A percentile compares a stretch with the other conserved stretches of the same genome.
phyloP scores from a whole-genome alignment of 179 eudicot genomes.

The Silene vulgaris region DNA sequence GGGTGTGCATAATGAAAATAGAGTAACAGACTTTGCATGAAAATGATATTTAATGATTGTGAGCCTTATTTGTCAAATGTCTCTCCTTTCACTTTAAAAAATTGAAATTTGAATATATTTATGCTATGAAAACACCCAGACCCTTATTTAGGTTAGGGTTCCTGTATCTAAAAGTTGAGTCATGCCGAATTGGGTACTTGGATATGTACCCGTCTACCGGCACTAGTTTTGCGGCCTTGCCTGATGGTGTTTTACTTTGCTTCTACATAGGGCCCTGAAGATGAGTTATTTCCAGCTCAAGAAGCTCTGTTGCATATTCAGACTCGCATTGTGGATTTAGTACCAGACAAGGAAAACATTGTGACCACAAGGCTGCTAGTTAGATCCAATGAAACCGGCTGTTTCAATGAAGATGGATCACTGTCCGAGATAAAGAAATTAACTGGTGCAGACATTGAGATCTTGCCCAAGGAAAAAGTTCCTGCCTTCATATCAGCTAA shows the following conservation, averaged over 20 bases:
- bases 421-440: constrained; percentile 58
- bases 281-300: constrained; percentile 97
- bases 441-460: constrained; percentile 70
- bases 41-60: too few relatives aligned
- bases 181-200: too few relatives aligned
- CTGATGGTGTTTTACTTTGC: constrained; percentile 27
- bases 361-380: constrained; percentile 79
- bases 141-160: too few relatives aligned
- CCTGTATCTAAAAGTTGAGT: too few relatives aligned
- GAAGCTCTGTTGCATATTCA: constrained; percentile 96
- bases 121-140: too few relatives aligned
- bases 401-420: constrained; percentile 54
- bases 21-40: too few relatives aligned
- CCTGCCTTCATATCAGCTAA: constrained; percentile 52
- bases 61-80: too few relatives aligned
- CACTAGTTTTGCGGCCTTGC: background rate
- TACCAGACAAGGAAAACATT: constrained; percentile 74
- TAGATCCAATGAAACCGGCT: constrained; percentile 60
- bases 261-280: constrained; percentile 75
- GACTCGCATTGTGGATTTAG: constrained; percentile 76
- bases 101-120: too few relatives aligned
- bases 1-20: too few relatives aligned
- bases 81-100: too few relatives aligned
- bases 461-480: constrained; percentile 65
- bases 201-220: background rate